Conservation (phyloP, 2,329 filamentous ascomycete species). For the Aspergillus sp. region DNA sequence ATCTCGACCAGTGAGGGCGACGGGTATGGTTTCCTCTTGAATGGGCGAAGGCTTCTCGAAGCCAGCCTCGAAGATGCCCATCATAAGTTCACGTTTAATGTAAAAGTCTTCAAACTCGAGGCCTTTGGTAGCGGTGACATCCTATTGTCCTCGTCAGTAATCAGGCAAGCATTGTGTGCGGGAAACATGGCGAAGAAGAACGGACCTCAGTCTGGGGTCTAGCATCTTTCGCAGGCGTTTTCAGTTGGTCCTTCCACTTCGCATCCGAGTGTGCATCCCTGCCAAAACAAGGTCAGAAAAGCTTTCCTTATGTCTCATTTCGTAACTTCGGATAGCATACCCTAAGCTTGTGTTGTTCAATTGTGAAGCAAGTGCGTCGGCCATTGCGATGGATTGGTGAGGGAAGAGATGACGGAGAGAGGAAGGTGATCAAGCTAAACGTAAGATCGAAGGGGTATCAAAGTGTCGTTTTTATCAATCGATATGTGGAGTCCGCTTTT, state of each 20-base stretch:
- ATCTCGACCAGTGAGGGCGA: slow-evolving; percentile 91
- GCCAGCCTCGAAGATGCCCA: slow-evolving; percentile 98
- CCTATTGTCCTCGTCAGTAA: slow-evolving; percentile 52
- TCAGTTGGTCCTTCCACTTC: slow-evolving; percentile 47
- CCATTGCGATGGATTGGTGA: slow-evolving; percentile 33
- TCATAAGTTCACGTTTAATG: slow-evolving; percentile 90
- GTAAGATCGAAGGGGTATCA: not conserved
- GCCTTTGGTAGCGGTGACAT: slow-evolving; percentile 97
- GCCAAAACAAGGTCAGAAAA: slow-evolving; percentile 13
- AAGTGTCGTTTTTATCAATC: no score
- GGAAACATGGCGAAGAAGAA: slow-evolving; percentile 1
- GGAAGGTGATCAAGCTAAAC: not conserved
- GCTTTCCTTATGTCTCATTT: slow-evolving; percentile 6
- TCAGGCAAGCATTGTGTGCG: not conserved
- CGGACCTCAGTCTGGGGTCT: slow-evolving; percentile 51
- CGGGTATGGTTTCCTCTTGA: slow-evolving; percentile 98
- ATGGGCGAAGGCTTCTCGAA: slow-evolving; percentile 99
- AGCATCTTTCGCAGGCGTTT: slow-evolving; percentile 47
- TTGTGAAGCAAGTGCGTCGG: slow-evolving; percentile 46
- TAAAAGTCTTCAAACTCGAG: slow-evolving; percentile 97
- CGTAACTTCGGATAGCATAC: slow-evolving; percentile 24
- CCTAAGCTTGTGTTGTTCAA: slow-evolving; percentile 44
- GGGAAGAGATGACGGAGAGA: not conserved
- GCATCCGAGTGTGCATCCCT: slow-evolving; percentile 41
- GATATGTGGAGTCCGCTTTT: no score